phyloP scores from a whole-genome alignment of 768 basidiomycete genomes.

The Podaxis pistillaris region DNA sequence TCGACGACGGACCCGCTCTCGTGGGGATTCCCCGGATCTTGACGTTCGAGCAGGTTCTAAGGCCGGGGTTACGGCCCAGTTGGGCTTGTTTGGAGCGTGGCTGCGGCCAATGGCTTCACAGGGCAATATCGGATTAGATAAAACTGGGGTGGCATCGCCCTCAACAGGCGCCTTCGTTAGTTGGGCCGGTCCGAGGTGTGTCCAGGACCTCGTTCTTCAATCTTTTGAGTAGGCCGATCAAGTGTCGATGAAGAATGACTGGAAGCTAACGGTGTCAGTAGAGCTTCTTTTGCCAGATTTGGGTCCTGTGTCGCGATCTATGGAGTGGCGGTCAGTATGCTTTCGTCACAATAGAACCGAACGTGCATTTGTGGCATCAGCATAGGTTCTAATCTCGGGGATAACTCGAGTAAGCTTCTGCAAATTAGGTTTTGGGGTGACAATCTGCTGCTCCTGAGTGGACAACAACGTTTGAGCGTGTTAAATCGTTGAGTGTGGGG shows the following conservation, averaged over 20 bases:
- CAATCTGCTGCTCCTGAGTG: neutral
- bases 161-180: constrained; percentile 1
- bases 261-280: constrained; percentile 28
- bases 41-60: neutral
- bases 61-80: constrained; percentile 34
- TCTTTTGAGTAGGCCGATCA: neutral
- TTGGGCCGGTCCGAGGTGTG: constrained; percentile 27
- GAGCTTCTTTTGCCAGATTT: constrained; percentile 31
- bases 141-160: neutral
- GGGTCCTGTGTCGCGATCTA: constrained; percentile 35
- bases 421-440: neutral
- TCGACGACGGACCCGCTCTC: neutral
- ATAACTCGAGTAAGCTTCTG: constrained; percentile 13
- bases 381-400: constrained; percentile 32
- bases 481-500: neutral
- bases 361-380: constrained; percentile 39
- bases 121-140: neutral
- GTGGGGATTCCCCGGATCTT: neutral
- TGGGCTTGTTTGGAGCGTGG: constrained; percentile 17
- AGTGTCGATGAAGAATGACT: neutral
- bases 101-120: neutral
- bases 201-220: neutral
- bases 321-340: neutral
- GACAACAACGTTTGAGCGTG: neutral
- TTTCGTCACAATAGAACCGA: neutral